These are phyloP conservation scores for Rhododendron kiyosumense DNA, from an alignment of 148 eudicot species.

Conservation along the genomic window DNA sequence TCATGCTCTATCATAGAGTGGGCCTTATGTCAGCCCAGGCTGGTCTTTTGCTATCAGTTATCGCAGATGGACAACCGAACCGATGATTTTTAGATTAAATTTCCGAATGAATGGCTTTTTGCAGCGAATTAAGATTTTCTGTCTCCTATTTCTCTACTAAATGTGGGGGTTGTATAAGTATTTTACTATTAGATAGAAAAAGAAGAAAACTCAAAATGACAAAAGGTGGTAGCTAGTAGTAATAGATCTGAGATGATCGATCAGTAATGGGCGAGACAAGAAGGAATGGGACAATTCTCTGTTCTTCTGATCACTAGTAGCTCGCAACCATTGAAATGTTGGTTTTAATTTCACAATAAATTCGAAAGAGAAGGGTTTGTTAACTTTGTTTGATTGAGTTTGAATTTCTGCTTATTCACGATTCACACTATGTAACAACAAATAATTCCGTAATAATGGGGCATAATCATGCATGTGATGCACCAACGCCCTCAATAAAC, in stretches of 20 bases:
- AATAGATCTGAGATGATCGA: neutral
- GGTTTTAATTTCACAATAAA: neutral
- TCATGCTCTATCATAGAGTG: neutral
- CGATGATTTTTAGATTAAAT: neutral
- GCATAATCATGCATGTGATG: no score
- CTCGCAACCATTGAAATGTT: neutral
- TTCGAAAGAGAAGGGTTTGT: neutral
- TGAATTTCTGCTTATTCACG: neutral
- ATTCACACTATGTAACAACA: neutral
- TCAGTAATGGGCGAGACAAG: neutral
- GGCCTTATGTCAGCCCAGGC: neutral
- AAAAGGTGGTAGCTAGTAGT: neutral
- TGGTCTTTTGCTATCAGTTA: neutral
- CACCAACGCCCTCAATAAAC: no score
- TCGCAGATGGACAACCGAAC: neutral
- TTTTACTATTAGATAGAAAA: neutral
- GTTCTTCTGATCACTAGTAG: neutral
- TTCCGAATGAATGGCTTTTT: no score
- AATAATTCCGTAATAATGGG: no score
- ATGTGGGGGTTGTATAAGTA: neutral
- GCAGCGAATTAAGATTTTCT: neutral
- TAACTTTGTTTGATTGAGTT: neutral
- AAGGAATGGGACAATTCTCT: neutral
- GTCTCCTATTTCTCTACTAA: neutral
- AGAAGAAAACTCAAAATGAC: no score